Percentiles rank a stretch among this genome's conserved stretches.
Conservation (phyloP, 2,329 filamentous ascomycete species). For the Trichoderma guizhouense region DNA sequence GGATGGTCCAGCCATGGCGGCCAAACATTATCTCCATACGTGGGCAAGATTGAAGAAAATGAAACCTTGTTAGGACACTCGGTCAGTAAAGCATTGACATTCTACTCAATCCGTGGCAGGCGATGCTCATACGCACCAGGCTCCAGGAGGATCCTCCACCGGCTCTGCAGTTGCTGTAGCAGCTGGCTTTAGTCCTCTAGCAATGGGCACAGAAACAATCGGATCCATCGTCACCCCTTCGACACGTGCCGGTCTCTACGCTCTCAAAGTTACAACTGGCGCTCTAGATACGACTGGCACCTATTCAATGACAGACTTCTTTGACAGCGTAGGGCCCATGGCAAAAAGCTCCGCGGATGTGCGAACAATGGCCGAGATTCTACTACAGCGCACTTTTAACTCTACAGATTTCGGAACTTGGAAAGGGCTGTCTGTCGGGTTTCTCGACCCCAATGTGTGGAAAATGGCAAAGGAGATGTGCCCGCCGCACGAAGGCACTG, state of each 20-base stretch:
- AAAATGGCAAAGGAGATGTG: constrained; percentile 19
- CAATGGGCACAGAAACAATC: constrained; percentile 33
- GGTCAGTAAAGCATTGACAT: constrained; percentile 11
- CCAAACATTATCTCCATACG: constrained; percentile 30
- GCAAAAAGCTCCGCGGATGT: constrained; percentile 25
- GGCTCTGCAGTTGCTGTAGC: constrained; percentile 34
- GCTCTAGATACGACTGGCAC: constrained; percentile 18
- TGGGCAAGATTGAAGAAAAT: constrained; percentile 21
- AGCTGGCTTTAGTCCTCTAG: constrained; percentile 31
- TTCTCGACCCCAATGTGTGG: constrained; percentile 19
- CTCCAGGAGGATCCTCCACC: constrained; percentile 32
- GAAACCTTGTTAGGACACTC: constrained; percentile 18
- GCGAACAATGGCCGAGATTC: constrained; percentile 9
- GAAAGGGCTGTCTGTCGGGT: constrained; percentile 13
- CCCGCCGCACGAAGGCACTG: constrained; percentile 9
- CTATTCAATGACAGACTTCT: constrained; percentile 26
- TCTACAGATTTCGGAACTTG: constrained; percentile 12
- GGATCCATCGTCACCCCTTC: constrained; percentile 29
- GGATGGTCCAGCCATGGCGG: constrained; percentile 23
- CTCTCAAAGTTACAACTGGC: constrained; percentile 27
- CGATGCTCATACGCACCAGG: constrained; percentile 17
- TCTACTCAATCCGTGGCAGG: neutral
- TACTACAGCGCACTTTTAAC: neutral
- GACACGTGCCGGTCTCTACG: constrained; percentile 25
- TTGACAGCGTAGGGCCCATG: constrained; percentile 28